A percentile compares a stretch with the other conserved stretches of the same genome.
phyloP scores from a whole-genome alignment of 495 filamentous ascomycete genomes.

The Talaromyces ruber region DNA sequence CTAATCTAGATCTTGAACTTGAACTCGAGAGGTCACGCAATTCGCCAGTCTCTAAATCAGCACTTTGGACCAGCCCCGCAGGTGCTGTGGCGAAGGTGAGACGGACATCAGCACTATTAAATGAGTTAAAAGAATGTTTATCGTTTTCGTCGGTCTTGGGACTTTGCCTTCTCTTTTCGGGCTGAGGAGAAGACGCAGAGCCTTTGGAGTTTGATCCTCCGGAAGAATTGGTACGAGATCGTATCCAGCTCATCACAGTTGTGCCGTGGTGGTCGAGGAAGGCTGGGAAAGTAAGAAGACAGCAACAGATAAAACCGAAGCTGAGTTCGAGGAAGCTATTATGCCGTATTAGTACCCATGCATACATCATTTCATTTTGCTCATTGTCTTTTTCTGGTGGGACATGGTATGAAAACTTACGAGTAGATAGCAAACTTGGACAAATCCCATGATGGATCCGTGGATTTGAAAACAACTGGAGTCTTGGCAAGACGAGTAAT shows the following conservation, averaged over 20 bases:
- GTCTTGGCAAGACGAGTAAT: constrained; percentile 1
- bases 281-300: background rate
- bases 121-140: background rate
- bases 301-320: background rate
- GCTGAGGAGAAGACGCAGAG: background rate
- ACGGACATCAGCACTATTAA: background rate
- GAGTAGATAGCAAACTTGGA: background rate
- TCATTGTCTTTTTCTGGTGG: background rate
- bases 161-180: background rate
- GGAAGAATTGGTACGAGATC: background rate
- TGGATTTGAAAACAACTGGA: background rate
- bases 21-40: background rate
- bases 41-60: background rate
- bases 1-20: background rate
- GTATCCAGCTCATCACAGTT: background rate
- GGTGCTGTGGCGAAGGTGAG: background rate
- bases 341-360: background rate
- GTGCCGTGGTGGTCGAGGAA: background rate
- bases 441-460: background rate
- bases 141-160: background rate
- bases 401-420: background rate
- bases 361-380: background rate
- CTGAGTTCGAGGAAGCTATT: background rate
- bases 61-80: background rate
- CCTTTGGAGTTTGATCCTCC: background rate